A percentile compares a stretch with the other conserved stretches of the same genome.
Conservation (phyloP, 2,329 filamentous ascomycete species). For the Hortaea sp. region DNA sequence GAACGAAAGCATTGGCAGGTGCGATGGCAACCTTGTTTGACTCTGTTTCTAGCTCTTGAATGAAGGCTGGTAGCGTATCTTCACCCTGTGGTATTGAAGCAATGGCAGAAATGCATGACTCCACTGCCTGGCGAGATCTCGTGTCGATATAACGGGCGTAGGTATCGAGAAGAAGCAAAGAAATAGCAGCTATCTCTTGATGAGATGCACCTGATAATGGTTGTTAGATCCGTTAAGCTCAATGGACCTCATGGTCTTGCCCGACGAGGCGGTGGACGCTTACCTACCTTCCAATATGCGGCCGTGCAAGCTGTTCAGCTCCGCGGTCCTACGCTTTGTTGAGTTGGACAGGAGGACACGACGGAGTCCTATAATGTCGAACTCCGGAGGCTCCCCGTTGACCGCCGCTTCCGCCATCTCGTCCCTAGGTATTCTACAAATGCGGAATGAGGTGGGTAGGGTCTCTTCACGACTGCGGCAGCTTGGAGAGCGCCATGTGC, state of each 20-base stretch:
- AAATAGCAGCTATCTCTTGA: slow-evolving; percentile 16
- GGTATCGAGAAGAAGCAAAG: slow-evolving; percentile 66
- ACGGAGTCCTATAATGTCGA: slow-evolving; percentile 20
- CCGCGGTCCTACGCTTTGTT: slow-evolving; percentile 36
- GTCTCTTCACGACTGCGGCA: too few species aligned
- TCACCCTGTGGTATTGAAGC: slow-evolving; percentile 50
- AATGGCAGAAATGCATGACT: slow-evolving; percentile 64
- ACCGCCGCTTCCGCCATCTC: slow-evolving; percentile 14
- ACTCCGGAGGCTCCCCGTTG: slow-evolving; percentile 14
- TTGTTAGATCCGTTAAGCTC: not conserved
- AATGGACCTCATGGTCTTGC: not conserved
- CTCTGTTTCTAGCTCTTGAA: slow-evolving; percentile 60
- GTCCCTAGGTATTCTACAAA: not conserved
- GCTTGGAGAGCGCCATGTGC: too few species aligned
- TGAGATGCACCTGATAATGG: slow-evolving; percentile 3
- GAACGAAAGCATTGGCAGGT: slow-evolving; percentile 69
- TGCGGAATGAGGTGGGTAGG: too few species aligned
- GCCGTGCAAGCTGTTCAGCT: slow-evolving; percentile 36
- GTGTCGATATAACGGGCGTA: slow-evolving; percentile 82
- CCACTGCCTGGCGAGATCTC: slow-evolving; percentile 69
- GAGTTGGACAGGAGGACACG: slow-evolving; percentile 36
- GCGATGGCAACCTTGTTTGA: slow-evolving; percentile 68
- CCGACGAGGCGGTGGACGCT: not conserved
- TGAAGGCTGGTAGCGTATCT: slow-evolving; percentile 51
- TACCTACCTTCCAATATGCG: slow-evolving; percentile 34